Evolutionary conservation across 805 yeast species (phyloP), one percentile per base, ranked within the genome.

Genomic region (Suhomyces sp.): DNA sequence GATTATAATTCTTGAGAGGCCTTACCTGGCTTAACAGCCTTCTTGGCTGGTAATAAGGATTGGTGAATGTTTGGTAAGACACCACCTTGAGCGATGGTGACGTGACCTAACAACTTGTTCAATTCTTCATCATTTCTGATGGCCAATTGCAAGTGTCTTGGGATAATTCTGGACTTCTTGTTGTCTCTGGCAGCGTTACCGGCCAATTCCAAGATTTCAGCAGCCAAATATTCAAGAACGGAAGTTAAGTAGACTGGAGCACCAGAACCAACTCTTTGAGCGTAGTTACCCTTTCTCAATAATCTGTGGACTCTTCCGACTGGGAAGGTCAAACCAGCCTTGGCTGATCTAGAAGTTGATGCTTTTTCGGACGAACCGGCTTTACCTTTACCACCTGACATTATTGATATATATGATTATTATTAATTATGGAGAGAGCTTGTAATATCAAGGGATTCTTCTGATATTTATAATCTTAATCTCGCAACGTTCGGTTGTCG

Each of bases 121-220:
- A 75, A 75, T 64, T 75, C 80, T 67, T 75, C 80, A 73, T 75
- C 80, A 64, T 75, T 75, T 75, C 80, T 75, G 73, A 75, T 75
- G 62, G 80, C 80, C 64, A 75, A 75, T 65, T 75, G 79, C 65
- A 75, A 75, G 67, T 75, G 79, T 75, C 80, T 75, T 67, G 80
- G 80, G 65, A 75, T 73, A 48, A 75, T 75, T 75, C 80, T 75
- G 69, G 97, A 86, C 85, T 93, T 94, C 85, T 93, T 93, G 92
- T 89, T 91, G 78, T 75, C 80, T 73, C 80, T 73, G 56, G 80
- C 80, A 50, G 80, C 80, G 67, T 75, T 75, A 71, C 80, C 80
- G 53, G 80, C 79, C 67, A 75, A 75, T 68, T 75, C 80, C 64
- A 75, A 75, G 59, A 75, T 75, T 73, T 75, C 80, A 54, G 80